Percentiles rank a stretch among this genome's conserved stretches.
Evolutionary conservation across 169 alveolate species (phyloP).

Genomic region (Babesia bigemina): DNA sequence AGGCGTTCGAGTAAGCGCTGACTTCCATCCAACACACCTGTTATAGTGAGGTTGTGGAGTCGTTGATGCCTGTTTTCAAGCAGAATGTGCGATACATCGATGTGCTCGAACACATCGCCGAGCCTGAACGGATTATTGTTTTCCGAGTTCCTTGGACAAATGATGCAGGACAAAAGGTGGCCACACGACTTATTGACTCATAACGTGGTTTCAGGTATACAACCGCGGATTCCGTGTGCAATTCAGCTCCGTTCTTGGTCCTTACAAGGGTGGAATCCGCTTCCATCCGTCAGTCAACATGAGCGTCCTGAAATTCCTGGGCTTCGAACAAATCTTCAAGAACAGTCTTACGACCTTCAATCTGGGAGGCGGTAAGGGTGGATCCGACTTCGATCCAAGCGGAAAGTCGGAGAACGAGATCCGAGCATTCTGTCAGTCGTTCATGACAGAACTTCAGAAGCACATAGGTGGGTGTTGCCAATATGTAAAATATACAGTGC

Average conservation of each 20-base stretch:
- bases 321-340: slow-evolving; percentile 87
- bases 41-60: slow-evolving; percentile 61
- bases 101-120: slow-evolving; percentile 71
- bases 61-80: slow-evolving; percentile 68
- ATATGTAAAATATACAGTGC: background rate
- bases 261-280: slow-evolving; percentile 87
- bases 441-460: slow-evolving; percentile 77
- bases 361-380: slow-evolving; percentile 89
- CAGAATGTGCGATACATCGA: slow-evolving; percentile 73
- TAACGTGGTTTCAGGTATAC: slow-evolving; percentile 44
- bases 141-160: slow-evolving; percentile 81
- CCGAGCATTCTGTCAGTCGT: slow-evolving; percentile 80
- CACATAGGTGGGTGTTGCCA: slow-evolving; percentile 54
- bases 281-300: slow-evolving; percentile 83
- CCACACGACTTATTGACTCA: background rate
- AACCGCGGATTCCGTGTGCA: slow-evolving; percentile 86
- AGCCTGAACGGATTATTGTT: slow-evolving; percentile 78
- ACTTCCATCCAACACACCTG: background rate
- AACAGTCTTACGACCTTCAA: slow-evolving; percentile 81
- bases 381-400: slow-evolving; percentile 87
- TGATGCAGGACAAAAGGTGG: slow-evolving; percentile 73
- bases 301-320: slow-evolving; percentile 83
- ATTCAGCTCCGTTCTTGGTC: slow-evolving; percentile 80
- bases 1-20: slow-evolving; percentile 65
- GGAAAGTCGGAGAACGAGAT: slow-evolving; percentile 84